A percentile compares a stretch with the other conserved stretches of the same genome.
phyloP scores from a whole-genome alignment of 176 grass and related monocot genomes.

The Carex kokanica region DNA sequence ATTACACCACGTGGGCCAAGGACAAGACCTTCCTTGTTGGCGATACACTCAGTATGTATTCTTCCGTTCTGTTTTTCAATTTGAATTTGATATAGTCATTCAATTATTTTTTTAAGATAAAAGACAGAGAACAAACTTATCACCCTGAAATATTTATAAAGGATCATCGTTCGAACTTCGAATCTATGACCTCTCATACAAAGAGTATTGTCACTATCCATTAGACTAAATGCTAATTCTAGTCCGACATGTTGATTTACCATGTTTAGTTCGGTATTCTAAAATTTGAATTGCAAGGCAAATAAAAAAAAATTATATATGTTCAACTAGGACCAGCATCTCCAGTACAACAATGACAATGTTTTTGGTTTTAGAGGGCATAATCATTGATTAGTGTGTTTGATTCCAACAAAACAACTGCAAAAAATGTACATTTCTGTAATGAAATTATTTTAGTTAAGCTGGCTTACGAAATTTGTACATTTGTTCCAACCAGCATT shows the following conservation, averaged over 20 bases:
- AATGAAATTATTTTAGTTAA: not conserved
- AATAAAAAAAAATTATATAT: not conserved
- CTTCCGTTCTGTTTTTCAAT: not conserved
- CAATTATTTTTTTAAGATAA: no score
- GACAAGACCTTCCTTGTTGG: slow-evolving; percentile 61
- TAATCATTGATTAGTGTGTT: no score
- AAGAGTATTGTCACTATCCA: no score
- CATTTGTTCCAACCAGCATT: slow-evolving; percentile 51
- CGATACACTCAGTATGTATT: slow-evolving; percentile 51
- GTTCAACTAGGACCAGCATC: not conserved
- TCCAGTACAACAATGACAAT: no score
- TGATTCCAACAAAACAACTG: not conserved
- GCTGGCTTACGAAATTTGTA: not conserved
- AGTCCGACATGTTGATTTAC: not conserved
- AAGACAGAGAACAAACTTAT: no score
- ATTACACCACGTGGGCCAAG: slow-evolving; percentile 62
- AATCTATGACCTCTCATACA: no score
- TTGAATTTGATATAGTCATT: not conserved
- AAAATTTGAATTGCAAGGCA: not conserved
- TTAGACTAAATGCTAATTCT: no score
- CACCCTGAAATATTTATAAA: no score
- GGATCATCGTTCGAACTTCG: no score
- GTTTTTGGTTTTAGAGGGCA: no score
- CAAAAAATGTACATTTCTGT: not conserved
- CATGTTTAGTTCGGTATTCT: not conserved